Percentiles rank a stretch among this genome's conserved stretches.
Conservation (phyloP, 176 grass and related monocot genomes). For the Leersia perrieri region DNA sequence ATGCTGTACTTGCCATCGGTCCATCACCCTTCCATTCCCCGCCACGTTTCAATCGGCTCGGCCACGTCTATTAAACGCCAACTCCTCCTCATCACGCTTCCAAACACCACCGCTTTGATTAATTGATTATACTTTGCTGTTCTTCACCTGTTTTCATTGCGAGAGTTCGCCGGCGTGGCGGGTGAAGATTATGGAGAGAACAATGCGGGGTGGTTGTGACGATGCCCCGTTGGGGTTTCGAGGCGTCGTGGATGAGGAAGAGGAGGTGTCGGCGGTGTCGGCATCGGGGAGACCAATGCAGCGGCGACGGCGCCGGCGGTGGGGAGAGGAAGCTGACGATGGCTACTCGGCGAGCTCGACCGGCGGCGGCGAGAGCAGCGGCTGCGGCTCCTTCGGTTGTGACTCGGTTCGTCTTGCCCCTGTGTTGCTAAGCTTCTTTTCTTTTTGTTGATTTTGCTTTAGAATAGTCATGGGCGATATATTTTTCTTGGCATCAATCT, state of each 20-base stretch:
- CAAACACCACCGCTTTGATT: constrained; percentile 34
- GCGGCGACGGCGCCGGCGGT: constrained; percentile 7
- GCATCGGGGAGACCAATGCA: constrained; percentile 25
- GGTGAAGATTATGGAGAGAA: background rate
- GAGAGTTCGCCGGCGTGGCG: background rate
- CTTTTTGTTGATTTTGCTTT: background rate
- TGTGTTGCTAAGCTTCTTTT: background rate
- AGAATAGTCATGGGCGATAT: background rate
- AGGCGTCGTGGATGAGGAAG: background rate
- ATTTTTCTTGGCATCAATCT: constrained; percentile 12
- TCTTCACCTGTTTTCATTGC: background rate
- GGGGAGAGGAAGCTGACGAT: constrained; percentile 36
- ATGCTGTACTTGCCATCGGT: constrained; percentile 7
- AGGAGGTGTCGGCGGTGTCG: constrained; percentile 5
- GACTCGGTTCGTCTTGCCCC: constrained; percentile 45
- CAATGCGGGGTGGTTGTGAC: constrained; percentile 26
- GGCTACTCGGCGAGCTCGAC: constrained; percentile 46
- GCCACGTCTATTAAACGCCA: constrained; percentile 43
- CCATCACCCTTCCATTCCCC: background rate
- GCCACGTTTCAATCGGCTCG: constrained; percentile 33
- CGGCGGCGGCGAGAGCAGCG: constrained; percentile 33
- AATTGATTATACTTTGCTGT: constrained; percentile 18
- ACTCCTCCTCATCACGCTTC: background rate
- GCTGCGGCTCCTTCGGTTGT: constrained; percentile 37
- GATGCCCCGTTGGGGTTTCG: constrained; percentile 18